A percentile compares a stretch with the other conserved stretches of the same genome.
phyloP scores from a whole-genome alignment of 2,329 filamentous ascomycete species.

The Neurospora sp. region DNA sequence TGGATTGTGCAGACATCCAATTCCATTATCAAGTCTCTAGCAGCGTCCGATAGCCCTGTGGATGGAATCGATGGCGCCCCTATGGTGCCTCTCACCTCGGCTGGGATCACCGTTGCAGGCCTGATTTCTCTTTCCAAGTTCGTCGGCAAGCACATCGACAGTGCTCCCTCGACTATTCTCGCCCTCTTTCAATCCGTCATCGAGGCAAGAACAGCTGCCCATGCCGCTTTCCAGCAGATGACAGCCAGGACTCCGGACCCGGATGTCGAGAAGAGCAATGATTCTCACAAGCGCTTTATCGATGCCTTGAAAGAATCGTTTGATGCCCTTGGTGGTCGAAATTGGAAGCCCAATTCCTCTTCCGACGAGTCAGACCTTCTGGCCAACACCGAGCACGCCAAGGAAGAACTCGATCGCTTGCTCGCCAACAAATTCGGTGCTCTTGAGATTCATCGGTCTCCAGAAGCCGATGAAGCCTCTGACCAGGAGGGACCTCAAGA shows the following conservation, averaged over 20 bases:
- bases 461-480: conserved; percentile 10
- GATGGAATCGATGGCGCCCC: conserved; percentile 11
- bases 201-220: conserved; percentile 21
- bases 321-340: conserved; percentile 24
- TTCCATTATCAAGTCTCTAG: conserved; percentile 22
- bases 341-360: conserved; percentile 10
- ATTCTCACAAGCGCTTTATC: conserved; percentile 33
- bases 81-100: conserved; percentile 22
- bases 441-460: conserved; percentile 14
- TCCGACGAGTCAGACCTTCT: background rate
- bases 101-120: conserved; percentile 26
- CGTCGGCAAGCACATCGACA: conserved; percentile 26
- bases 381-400: conserved; percentile 11
- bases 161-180: conserved; percentile 26
- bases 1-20: conserved; percentile 32
- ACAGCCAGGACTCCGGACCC: conserved; percentile 23
- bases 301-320: conserved; percentile 30
- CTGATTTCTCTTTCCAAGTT: conserved; percentile 30
- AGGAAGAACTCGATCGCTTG: conserved; percentile 15
- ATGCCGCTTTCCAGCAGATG: conserved; percentile 24
- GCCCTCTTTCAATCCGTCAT: conserved; percentile 30
- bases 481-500: no score
- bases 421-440: conserved; percentile 22
- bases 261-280: conserved; percentile 29
- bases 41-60: conserved; percentile 5